Evolutionary conservation across 108 stramenopile genomes (phyloP).

Genomic region (Cyclotella atomus): DNA sequence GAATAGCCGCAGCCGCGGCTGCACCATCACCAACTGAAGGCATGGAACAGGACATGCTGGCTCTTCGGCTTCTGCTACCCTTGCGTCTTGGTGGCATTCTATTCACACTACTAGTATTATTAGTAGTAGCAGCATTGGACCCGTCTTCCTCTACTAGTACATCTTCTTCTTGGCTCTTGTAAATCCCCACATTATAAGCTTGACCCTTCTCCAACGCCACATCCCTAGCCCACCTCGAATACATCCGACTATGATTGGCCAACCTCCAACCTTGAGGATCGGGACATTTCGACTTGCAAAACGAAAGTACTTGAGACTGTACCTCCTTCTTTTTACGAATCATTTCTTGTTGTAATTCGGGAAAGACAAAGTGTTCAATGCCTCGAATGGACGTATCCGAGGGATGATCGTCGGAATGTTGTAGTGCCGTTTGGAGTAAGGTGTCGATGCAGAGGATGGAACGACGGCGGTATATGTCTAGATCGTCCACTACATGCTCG

Average conservation of each 20-base stretch:
- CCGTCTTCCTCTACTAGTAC: background rate
- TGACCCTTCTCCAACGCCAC: conserved; percentile 44
- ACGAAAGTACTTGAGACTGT: conserved; percentile 30
- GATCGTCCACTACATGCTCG: background rate
- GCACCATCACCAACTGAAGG: background rate
- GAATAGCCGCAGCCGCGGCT: background rate
- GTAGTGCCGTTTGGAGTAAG: conserved; percentile 13
- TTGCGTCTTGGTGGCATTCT: background rate
- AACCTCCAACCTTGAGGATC: conserved; percentile 46
- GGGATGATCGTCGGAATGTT: conserved; percentile 22
- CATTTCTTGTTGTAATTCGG: conserved; percentile 45
- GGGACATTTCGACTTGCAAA: conserved; percentile 1
- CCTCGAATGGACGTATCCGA: conserved; percentile 35
- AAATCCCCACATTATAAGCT: conserved; percentile 18
- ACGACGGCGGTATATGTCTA: conserved; percentile 8
- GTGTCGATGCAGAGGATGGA: background rate
- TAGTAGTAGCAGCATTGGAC: background rate
- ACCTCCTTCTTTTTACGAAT: conserved; percentile 42
- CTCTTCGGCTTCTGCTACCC: background rate
- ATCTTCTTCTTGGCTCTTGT: no score
- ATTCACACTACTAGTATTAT: background rate
- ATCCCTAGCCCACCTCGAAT: conserved; percentile 39
- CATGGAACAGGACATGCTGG: background rate
- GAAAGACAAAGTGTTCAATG: conserved; percentile 49
- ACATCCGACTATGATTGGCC: conserved; percentile 20